Evolutionary conservation across 75 land plant species (phyloP).

Genomic region (Cunninghamia lanceolata): DNA sequence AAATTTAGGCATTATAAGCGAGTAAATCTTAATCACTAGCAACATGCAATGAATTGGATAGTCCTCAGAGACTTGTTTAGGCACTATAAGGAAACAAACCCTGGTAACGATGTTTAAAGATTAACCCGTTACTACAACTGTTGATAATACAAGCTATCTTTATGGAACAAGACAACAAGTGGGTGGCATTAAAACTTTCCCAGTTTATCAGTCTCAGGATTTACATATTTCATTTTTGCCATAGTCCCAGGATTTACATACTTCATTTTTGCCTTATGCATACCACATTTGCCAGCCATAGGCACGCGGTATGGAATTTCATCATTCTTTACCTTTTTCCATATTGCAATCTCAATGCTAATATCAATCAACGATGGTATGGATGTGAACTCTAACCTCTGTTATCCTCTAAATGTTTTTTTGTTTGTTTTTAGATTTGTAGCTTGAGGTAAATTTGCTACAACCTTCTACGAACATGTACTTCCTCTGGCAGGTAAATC

Average conservation of each 20-base stretch:
- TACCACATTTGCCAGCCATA: constrained; percentile 56
- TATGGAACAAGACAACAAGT: constrained; percentile 20
- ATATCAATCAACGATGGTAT: constrained; percentile 46
- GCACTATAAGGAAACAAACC: background rate
- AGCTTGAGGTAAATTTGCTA: too few species aligned
- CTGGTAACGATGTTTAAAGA: too few species aligned
- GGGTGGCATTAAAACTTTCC: constrained; percentile 33
- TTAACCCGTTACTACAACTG: too few species aligned
- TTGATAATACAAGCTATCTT: constrained; percentile 39
- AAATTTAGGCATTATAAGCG: background rate
- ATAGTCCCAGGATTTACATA: constrained; percentile 31
- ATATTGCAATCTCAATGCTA: constrained; percentile 23
- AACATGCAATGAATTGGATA: background rate
- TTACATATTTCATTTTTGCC: too few species aligned
- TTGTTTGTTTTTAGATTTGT: background rate
- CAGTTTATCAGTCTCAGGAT: constrained; percentile 38
- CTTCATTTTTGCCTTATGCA: constrained; percentile 36
- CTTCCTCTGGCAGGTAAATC: constrained; percentile 13
- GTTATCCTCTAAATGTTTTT: background rate
- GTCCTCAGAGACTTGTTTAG: background rate
- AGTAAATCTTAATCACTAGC: background rate
- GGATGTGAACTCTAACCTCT: background rate
- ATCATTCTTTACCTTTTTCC: constrained; percentile 26
- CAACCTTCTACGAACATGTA: background rate
- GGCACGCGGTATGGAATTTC: constrained; percentile 35